These are phyloP conservation scores for Talaromyces sp. DNA, from an alignment of 2,329 filamentous ascomycete genomes.

Conservation along the genomic window DNA sequence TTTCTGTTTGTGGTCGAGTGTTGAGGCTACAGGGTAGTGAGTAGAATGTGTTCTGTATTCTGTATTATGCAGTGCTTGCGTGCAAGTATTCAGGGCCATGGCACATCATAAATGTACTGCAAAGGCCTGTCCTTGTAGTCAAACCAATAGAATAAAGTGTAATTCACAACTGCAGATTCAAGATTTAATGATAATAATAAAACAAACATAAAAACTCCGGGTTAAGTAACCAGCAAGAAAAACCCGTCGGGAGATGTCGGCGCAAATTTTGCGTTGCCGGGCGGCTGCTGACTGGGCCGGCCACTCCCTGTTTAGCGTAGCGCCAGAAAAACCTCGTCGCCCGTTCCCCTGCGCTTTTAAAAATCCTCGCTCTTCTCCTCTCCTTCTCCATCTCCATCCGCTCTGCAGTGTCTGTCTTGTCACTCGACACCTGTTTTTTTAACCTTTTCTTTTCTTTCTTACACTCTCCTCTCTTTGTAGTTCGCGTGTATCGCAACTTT, in stretches of 20 bases:
- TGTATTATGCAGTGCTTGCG: too few relatives aligned
- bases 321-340: slow-evolving; percentile 14
- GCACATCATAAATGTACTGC: too few relatives aligned
- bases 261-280: slow-evolving; percentile 12
- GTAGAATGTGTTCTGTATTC: too few relatives aligned
- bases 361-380: slow-evolving; percentile 33
- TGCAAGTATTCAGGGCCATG: too few relatives aligned
- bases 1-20: too few relatives aligned
- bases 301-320: slow-evolving; percentile 8
- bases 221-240: too few relatives aligned
- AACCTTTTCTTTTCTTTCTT: slow-evolving; percentile 31
- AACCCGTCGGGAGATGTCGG: slow-evolving; percentile 35
- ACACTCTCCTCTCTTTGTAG: slow-evolving; percentile 31
- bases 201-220: too few relatives aligned
- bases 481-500: slow-evolving; percentile 29
- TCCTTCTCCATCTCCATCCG: slow-evolving; percentile 38
- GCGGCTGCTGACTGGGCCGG: slow-evolving; percentile 3
- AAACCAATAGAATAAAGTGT: too few relatives aligned
- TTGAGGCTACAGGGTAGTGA: too few relatives aligned
- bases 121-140: too few relatives aligned
- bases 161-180: too few relatives aligned
- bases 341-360: slow-evolving; percentile 32
- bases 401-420: slow-evolving; percentile 25
- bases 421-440: slow-evolving; percentile 17
- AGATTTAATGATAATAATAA: too few relatives aligned